phyloP scores from a whole-genome alignment of 768 basidiomycete genomes.

The Dentipellis fragilis region DNA sequence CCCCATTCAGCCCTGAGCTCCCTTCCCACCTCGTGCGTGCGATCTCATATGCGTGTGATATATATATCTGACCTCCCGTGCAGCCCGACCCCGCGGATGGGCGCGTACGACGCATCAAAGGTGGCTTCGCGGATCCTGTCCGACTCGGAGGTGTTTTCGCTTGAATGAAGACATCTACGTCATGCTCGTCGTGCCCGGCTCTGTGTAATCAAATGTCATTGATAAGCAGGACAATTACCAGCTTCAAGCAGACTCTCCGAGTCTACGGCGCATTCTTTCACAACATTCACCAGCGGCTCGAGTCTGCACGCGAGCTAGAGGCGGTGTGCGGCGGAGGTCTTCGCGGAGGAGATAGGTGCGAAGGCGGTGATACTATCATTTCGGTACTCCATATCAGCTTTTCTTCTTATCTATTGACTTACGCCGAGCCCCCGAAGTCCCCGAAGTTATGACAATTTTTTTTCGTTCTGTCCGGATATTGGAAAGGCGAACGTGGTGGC shows the following conservation, averaged over 20 bases:
- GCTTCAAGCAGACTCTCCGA: conserved; percentile 38
- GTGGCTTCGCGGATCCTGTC: conserved; percentile 50
- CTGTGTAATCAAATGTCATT: conserved; percentile 56
- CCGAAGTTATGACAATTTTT: too few species aligned
- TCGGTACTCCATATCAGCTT: too few species aligned
- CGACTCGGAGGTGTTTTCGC: conserved; percentile 52
- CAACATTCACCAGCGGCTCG: conserved; percentile 44
- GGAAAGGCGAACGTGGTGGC: too few species aligned
- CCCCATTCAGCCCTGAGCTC: too few species aligned
- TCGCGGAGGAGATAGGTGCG: too few species aligned
- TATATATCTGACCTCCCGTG: neutral
- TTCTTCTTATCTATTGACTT: too few species aligned
- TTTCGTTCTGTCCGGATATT: too few species aligned
- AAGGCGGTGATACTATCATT: too few species aligned
- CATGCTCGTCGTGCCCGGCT: conserved; percentile 58
- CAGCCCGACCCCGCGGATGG: conserved; percentile 64
- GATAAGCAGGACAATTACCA: conserved; percentile 33
- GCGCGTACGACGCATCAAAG: conserved; percentile 47
- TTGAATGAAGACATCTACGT: conserved; percentile 69
- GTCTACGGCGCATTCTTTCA: conserved; percentile 45
- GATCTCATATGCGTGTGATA: neutral
- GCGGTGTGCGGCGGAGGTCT: too few species aligned
- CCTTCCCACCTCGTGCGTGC: too few species aligned
- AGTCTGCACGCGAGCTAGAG: too few species aligned
- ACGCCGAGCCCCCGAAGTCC: too few species aligned